These are phyloP conservation scores for Ceratocystis destructans DNA, from an alignment of 2,329 filamentous ascomycete genomes.

Conservation along the genomic window DNA sequence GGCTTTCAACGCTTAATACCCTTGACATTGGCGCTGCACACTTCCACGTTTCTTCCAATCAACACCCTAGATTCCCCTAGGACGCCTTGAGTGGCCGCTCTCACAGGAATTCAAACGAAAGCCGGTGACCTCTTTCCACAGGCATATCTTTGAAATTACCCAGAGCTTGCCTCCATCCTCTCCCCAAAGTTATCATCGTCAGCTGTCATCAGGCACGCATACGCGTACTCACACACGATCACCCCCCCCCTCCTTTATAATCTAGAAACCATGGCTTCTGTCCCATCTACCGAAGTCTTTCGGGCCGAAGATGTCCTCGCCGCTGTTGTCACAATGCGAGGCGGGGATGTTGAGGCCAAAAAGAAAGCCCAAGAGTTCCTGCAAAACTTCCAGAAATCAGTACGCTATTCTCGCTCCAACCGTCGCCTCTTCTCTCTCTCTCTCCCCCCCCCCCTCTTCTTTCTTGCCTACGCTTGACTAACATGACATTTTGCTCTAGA, in stretches of 20 bases:
- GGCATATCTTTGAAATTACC: not conserved
- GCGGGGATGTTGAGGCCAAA: constrained; percentile 68
- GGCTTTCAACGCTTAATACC: not conserved
- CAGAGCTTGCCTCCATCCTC: not conserved
- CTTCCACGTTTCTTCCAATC: not conserved
- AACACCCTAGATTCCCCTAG: constrained; percentile 5
- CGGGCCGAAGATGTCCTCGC: constrained; percentile 62
- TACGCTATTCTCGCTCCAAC: constrained; percentile 28
- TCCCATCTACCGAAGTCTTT: constrained; percentile 47
- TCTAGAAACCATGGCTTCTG: constrained; percentile 14
- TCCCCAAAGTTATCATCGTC: not conserved
- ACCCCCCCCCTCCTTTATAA: not conserved
- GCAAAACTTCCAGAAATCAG: constrained; percentile 95
- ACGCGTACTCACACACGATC: not conserved
- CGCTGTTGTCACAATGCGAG: constrained; percentile 84
- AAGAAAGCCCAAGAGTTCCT: constrained; percentile 82
- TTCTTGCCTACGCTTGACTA: not conserved
- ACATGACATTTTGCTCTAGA: constrained; percentile 35
- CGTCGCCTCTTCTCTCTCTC: too few relatives aligned
- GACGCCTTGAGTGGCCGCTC: constrained; percentile 20
- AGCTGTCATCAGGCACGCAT: not conserved
- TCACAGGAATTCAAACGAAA: constrained; percentile 8
- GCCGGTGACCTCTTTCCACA: not conserved
- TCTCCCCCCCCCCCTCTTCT: not conserved
- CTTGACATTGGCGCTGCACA: not conserved